phyloP scores from a whole-genome alignment of 23 red algal genomes.

The Gracilaria gracilis region DNA sequence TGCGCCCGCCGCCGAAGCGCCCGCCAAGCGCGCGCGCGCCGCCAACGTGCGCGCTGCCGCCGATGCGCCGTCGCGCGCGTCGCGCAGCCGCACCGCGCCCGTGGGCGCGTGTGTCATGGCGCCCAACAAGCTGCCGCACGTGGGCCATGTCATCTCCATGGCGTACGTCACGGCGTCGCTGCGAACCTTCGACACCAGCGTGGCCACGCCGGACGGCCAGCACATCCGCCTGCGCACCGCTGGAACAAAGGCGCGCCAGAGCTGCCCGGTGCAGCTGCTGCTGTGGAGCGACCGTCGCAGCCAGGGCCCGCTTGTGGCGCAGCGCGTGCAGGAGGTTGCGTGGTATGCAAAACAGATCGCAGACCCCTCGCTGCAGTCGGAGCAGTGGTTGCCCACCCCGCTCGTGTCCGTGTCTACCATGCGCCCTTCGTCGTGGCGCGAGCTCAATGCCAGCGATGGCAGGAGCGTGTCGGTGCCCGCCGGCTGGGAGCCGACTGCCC shows the following conservation, averaged over 20 bases:
- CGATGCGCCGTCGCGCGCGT: too few species aligned
- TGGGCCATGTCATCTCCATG: slow-evolving; percentile 51
- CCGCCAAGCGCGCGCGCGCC: not conserved
- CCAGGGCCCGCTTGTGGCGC: slow-evolving; percentile 23
- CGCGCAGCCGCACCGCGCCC: not conserved
- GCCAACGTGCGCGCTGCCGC: not conserved
- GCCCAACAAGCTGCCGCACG: slow-evolving; percentile 31
- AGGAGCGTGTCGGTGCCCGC: slow-evolving; percentile 46
- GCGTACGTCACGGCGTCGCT: slow-evolving; percentile 65
- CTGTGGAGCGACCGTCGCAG: slow-evolving; percentile 69
- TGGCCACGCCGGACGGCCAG: not conserved
- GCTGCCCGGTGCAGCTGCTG: slow-evolving; percentile 67
- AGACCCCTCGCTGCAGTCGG: slow-evolving; percentile 16
- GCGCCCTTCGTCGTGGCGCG: slow-evolving; percentile 55
- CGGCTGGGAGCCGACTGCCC: slow-evolving; percentile 73
- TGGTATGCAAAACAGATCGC: slow-evolving; percentile 69
- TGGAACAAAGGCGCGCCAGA: slow-evolving; percentile 40
- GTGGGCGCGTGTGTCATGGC: slow-evolving; percentile 54
- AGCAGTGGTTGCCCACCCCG: slow-evolving; percentile 68
- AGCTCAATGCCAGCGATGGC: slow-evolving; percentile 12
- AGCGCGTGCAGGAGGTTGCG: slow-evolving; percentile 54
- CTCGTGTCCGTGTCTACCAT: slow-evolving; percentile 76
- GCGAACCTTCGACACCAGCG: not conserved
- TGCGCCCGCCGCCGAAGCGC: not conserved
- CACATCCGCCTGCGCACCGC: slow-evolving; percentile 47